Percentiles rank a stretch among this genome's conserved stretches.
Evolutionary conservation across 2,329 filamentous ascomycete genomes (phyloP).

Genomic region (Fusarium tjaetaba): DNA sequence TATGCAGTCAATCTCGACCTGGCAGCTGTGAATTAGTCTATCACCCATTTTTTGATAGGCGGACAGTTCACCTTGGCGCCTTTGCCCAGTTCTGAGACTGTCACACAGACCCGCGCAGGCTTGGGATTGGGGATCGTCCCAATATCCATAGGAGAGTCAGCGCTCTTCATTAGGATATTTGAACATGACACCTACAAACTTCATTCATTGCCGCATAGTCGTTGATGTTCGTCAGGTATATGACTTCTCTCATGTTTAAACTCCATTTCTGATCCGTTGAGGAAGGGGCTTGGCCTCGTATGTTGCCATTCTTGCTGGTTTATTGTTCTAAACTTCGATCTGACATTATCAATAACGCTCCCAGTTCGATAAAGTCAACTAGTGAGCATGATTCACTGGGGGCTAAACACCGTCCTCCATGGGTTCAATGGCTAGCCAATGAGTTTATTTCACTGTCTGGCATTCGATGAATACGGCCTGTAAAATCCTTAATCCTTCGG

Average conservation of each 20-base stretch:
- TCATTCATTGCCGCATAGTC: neutral
- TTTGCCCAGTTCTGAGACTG: neutral
- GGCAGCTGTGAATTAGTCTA: neutral
- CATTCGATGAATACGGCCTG: accelerated
- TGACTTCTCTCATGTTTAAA: neutral
- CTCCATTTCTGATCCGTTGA: neutral
- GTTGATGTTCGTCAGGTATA: neutral
- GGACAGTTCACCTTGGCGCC: neutral
- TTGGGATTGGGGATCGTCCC: neutral
- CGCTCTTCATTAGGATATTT: neutral
- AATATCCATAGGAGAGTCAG: neutral
- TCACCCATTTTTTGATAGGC: neutral
- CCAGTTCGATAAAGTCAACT: neutral
- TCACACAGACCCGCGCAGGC: neutral
- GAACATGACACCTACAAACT: neutral
- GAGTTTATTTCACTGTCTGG: neutral
- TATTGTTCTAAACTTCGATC: neutral
- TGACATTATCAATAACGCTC: neutral
- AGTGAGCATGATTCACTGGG: neutral
- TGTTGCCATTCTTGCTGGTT: neutral
- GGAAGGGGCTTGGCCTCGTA: too few relatives aligned
- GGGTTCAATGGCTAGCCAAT: too few relatives aligned
- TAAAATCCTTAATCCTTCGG: neutral
- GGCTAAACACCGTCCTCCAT: too few relatives aligned
- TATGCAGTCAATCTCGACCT: neutral